phyloP scores from a whole-genome alignment of 129 eudicot species.

The Smallanthus sonchifolius region DNA sequence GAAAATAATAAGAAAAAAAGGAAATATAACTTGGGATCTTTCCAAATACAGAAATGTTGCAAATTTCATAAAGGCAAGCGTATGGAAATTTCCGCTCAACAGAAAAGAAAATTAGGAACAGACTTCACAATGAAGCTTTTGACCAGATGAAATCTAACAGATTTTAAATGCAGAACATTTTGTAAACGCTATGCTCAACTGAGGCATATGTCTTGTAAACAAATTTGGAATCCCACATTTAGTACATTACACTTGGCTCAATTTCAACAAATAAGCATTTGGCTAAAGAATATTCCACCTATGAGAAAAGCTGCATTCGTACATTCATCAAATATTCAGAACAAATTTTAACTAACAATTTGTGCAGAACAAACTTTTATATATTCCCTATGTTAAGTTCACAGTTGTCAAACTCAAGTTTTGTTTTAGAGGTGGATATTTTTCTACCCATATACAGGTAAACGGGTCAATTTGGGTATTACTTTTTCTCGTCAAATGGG shows the following conservation, averaged over 20 bases:
- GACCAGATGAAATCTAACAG: neutral
- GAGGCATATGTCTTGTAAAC: neutral
- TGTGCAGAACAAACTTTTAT: neutral
- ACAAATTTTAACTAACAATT: neutral
- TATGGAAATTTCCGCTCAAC: neutral
- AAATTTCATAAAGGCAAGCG: too few relatives aligned
- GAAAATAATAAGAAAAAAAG: neutral
- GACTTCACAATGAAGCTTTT: conserved; percentile 7
- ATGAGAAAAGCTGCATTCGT: neutral
- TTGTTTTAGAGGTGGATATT: neutral
- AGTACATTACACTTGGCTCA: neutral
- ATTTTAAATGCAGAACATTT: neutral
- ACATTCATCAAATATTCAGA: neutral
- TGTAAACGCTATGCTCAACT: neutral
- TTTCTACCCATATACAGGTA: neutral
- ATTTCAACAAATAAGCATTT: conserved; percentile 4
- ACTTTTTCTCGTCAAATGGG: neutral
- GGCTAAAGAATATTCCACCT: neutral
- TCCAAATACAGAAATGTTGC: neutral
- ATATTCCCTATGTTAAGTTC: conserved; percentile 5
- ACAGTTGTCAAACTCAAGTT: neutral
- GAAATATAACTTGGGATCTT: neutral
- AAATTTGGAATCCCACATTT: neutral
- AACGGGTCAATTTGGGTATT: neutral
- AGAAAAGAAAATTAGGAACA: conserved; percentile 2